phyloP scores from a whole-genome alignment of 495 filamentous ascomycete species.

The Opeltia flavorubescens region DNA sequence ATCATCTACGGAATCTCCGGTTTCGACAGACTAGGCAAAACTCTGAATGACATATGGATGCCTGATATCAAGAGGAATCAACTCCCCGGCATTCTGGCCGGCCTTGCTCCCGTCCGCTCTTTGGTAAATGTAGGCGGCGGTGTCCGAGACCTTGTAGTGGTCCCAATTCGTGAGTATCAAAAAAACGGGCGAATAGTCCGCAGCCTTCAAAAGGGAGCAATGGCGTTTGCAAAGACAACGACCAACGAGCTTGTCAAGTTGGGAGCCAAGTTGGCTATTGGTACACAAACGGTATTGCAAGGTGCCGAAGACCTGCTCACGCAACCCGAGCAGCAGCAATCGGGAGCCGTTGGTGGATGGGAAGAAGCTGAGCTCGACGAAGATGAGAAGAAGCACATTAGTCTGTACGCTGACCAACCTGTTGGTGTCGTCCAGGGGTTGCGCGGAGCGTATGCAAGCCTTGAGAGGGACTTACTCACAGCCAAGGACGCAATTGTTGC shows the following conservation, averaged over 20 bases:
- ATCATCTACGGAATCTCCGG: constrained; percentile 87
- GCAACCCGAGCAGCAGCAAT: constrained; percentile 21
- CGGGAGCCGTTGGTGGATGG: constrained; percentile 29
- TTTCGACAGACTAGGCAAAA: constrained; percentile 75
- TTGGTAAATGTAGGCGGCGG: constrained; percentile 83
- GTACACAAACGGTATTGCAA: constrained; percentile 82
- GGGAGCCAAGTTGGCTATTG: constrained; percentile 87
- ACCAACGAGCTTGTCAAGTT: constrained; percentile 82
- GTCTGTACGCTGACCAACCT: constrained; percentile 85
- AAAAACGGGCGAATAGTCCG: constrained; percentile 90
- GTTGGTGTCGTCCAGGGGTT: constrained; percentile 76
- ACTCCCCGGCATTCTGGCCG: constrained; percentile 75
- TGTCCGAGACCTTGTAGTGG: constrained; percentile 68
- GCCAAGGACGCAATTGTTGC: constrained; percentile 85
- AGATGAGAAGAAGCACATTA: constrained; percentile 61
- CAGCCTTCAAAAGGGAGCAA: constrained; percentile 77
- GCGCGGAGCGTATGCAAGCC: constrained; percentile 60
- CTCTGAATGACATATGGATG: constrained; percentile 94
- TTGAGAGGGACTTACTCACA: constrained; percentile 73
- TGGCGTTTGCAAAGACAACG: constrained; percentile 82
- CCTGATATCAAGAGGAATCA: constrained; percentile 84
- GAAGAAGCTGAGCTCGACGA: constrained; percentile 50
- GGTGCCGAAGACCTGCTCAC: constrained; percentile 70
- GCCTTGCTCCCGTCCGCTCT: constrained; percentile 77
- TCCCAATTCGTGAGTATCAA: constrained; percentile 82